Percentiles rank a stretch among this genome's conserved stretches.
Conservation (phyloP, 2,329 filamentous ascomycete genomes). For the Colletotrichum phormii region DNA sequence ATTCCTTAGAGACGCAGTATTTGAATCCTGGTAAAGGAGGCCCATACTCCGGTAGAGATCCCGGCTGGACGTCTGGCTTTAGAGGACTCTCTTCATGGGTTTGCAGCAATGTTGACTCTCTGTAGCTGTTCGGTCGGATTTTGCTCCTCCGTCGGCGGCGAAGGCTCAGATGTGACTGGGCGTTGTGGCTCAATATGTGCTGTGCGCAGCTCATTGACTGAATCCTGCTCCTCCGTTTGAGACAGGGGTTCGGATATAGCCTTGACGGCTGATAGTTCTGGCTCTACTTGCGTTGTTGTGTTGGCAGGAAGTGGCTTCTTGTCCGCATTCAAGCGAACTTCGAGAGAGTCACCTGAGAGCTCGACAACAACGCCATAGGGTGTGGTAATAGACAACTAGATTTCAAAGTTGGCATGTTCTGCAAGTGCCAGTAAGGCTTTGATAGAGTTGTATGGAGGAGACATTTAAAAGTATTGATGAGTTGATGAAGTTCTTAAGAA, state of each 20-base stretch:
- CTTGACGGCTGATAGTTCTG: no score
- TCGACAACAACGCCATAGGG: not conserved
- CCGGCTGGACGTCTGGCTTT: not conserved
- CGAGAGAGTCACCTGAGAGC: not conserved
- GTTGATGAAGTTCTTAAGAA: not conserved
- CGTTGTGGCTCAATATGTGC: not conserved
- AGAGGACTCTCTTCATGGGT: not conserved
- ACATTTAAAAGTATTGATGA: not conserved
- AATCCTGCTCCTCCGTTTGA: no score
- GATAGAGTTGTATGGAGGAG: not conserved
- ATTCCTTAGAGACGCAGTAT: not conserved
- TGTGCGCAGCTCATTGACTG: no score
- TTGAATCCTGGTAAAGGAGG: not conserved
- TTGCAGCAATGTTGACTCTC: not conserved
- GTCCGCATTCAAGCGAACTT: not conserved
- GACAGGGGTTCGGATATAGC: no score
- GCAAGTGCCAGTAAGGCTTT: not conserved
- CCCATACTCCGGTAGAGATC: not conserved
- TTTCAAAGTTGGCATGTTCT: accelerated
- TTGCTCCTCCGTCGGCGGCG: not conserved
- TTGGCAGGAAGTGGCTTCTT: not conserved
- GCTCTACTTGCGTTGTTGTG: no score
- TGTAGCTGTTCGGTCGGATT: not conserved
- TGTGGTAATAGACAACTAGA: not conserved
- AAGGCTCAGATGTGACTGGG: not conserved